phyloP scores from a whole-genome alignment of 306 rosid species.

The Medicago ruthenica region DNA sequence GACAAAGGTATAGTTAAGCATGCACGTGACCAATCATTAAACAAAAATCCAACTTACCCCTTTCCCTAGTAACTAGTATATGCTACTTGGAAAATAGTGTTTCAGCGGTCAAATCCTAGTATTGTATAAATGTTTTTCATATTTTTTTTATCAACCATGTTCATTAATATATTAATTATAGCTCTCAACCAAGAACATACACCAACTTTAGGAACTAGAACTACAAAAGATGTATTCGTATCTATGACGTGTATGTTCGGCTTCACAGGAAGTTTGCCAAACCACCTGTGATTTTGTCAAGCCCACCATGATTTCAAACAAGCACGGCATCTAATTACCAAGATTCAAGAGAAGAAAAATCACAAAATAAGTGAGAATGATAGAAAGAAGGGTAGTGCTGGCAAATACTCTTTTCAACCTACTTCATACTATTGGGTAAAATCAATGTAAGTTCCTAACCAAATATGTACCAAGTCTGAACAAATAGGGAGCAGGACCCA shows the following conservation, averaged over 20 bases:
- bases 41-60: background rate
- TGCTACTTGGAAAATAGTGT: slow-evolving; percentile 24
- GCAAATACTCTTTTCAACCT: background rate
- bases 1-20: slow-evolving; percentile 30
- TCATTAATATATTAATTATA: background rate
- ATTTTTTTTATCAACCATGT: background rate
- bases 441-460: background rate
- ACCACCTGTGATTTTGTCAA: no score
- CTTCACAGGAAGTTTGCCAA: no score
- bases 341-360: slow-evolving; percentile 10
- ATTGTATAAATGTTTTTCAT: background rate
- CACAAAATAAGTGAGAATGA: background rate
- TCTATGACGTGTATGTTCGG: background rate
- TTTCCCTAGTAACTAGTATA: slow-evolving; percentile 15
- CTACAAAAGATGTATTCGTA: slow-evolving; percentile 9
- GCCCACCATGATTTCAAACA: no score
- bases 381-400: background rate
- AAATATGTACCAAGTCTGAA: no score
- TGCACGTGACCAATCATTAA: slow-evolving; percentile 2
- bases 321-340: slow-evolving; percentile 8
- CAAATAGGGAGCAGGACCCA: no score
- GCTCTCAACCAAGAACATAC: slow-evolving; percentile 17
- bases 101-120: slow-evolving; percentile 1
- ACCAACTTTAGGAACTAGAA: slow-evolving; percentile 20
- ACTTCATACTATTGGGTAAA: background rate